These are phyloP conservation scores for Debaryomycetaceae sp. DNA, from an alignment of 1,139 yeast species.

Conservation along the genomic window DNA sequence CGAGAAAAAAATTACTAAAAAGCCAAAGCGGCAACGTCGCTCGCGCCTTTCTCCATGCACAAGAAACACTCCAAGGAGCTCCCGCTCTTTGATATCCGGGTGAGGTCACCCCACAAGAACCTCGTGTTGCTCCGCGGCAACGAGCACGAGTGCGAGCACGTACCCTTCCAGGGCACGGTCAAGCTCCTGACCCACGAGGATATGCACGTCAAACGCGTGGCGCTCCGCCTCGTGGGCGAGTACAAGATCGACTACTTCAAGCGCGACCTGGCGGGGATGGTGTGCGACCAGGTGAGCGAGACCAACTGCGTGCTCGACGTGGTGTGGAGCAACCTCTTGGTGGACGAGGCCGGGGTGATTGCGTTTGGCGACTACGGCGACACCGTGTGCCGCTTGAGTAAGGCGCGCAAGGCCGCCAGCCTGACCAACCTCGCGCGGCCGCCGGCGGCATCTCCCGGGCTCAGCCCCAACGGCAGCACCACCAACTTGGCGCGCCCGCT, in stretches of 20 bases:
- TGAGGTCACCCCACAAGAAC: slow-evolving; percentile 53
- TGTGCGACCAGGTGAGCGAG: slow-evolving; percentile 46
- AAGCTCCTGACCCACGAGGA: slow-evolving; percentile 53
- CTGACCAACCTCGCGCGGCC: slow-evolving; percentile 3
- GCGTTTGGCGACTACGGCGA: slow-evolving; percentile 42
- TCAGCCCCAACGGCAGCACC: slow-evolving; percentile 1
- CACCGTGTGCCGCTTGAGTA: slow-evolving; percentile 18
- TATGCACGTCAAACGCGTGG: slow-evolving; percentile 43
- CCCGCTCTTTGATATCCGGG: slow-evolving; percentile 30
- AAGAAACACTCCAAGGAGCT: slow-evolving; percentile 15
- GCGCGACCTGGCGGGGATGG: slow-evolving; percentile 29
- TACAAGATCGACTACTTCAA: slow-evolving; percentile 52
- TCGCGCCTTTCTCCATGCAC: slow-evolving; percentile 10
- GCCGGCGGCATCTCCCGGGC: slow-evolving; percentile 5
- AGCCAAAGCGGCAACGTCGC: not conserved
- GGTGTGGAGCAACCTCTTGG: slow-evolving; percentile 57
- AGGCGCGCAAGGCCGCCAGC: slow-evolving; percentile 11
- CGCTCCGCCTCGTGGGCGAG: slow-evolving; percentile 48
- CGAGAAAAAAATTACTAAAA: too few relatives aligned
- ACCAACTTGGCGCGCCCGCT: slow-evolving; percentile 13
- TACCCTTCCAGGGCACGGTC: slow-evolving; percentile 52
- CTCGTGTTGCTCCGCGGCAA: slow-evolving; percentile 52
- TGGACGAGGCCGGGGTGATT: slow-evolving; percentile 41
- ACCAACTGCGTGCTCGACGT: slow-evolving; percentile 47
- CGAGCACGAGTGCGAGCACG: slow-evolving; percentile 52